phyloP scores from a whole-genome alignment of 202 grass and related monocot species.

The Elaeis oleifera region DNA sequence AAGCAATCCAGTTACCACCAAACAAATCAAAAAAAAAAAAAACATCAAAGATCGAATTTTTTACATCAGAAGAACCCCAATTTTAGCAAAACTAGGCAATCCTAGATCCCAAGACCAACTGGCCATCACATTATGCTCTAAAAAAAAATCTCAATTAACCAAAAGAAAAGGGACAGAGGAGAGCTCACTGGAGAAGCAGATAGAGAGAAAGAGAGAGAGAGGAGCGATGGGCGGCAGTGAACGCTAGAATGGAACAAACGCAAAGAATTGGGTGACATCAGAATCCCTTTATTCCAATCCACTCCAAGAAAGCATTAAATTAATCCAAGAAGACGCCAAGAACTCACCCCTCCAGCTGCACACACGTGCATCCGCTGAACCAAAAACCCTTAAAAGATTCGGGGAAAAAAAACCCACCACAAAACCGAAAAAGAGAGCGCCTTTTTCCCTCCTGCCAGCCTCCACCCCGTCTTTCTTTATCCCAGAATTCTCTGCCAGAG shows the following conservation, averaged over 20 bases:
- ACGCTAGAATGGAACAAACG: neutral
- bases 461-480: neutral
- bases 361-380: constrained; percentile 25
- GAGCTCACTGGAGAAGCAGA: constrained; percentile 13
- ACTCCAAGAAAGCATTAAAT: constrained; percentile 4
- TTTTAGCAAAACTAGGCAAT: constrained; percentile 1
- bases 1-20: neutral
- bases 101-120: too few species aligned
- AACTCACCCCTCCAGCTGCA: constrained; percentile 10
- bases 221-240: neutral
- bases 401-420: neutral
- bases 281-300: constrained; percentile 6
- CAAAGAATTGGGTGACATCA: constrained; percentile 21
- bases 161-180: constrained; percentile 13
- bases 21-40: constrained; percentile 12
- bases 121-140: too few species aligned
- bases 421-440: too few species aligned
- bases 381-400: constrained; percentile 3
- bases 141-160: too few species aligned
- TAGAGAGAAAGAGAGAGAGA: too few species aligned
- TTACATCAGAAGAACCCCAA: too few species aligned
- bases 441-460: neutral
- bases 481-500: neutral
- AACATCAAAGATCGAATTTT: neutral
- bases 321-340: neutral